Percentiles rank a stretch among this genome's conserved stretches.
Conservation (phyloP, 2,329 filamentous ascomycete genomes). For the Aspergillus flavus region DNA sequence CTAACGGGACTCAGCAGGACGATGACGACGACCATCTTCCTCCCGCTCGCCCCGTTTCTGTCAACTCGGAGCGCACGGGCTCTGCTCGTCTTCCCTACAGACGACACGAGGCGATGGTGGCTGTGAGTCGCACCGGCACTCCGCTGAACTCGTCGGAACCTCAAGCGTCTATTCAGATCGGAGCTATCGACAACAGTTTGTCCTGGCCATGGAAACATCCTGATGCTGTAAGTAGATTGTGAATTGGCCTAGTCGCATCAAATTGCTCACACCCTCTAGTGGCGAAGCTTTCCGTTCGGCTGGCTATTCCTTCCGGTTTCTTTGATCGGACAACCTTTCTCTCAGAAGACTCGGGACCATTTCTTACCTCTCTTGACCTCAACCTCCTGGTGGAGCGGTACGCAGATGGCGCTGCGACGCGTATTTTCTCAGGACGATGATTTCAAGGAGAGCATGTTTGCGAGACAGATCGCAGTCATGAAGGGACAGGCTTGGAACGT, state of each 20-base stretch:
- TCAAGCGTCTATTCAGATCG: constrained; percentile 70
- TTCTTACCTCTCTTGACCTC: constrained; percentile 96
- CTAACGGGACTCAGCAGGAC: constrained; percentile 53
- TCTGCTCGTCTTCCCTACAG: constrained; percentile 67
- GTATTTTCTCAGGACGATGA: constrained; percentile 92
- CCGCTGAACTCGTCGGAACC: constrained; percentile 49
- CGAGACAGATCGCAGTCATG: constrained; percentile 97
- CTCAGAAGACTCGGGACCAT: constrained; percentile 87
- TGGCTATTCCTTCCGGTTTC: constrained; percentile 98
- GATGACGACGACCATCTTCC: constrained; percentile 52
- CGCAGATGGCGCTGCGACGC: constrained; percentile 78
- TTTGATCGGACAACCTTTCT: constrained; percentile 93
- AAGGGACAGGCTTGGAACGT: constrained; percentile 99
- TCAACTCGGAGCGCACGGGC: constrained; percentile 44
- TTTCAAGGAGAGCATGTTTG: constrained; percentile 98
- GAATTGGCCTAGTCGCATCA: neutral
- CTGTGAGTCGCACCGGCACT: constrained; percentile 61
- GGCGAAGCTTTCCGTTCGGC: constrained; percentile 91
- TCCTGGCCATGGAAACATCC: constrained; percentile 99
- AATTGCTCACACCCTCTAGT: constrained; percentile 44
- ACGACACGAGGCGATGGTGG: constrained; percentile 81
- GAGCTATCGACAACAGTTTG: constrained; percentile 95
- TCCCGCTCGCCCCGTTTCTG: constrained; percentile 63
- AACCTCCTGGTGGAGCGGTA: constrained; percentile 95
- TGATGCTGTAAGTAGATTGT: constrained; percentile 66